Percentiles rank a stretch among this genome's conserved stretches.
These are phyloP conservation scores for Solioccasus polychromus DNA, from an alignment of 768 basidiomycete species.

Conservation along the genomic window DNA sequence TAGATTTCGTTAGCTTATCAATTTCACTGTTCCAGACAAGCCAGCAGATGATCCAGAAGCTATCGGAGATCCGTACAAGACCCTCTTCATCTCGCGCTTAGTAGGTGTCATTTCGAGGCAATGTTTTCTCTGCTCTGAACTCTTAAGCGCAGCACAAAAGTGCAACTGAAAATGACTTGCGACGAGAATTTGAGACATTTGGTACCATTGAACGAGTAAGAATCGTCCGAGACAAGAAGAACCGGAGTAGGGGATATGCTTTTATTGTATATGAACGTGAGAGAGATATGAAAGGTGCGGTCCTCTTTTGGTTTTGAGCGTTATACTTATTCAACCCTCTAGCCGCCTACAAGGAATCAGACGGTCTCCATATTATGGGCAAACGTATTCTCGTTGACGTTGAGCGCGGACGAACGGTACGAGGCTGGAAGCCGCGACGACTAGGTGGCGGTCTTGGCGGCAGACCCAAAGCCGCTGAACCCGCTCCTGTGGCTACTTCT, in stretches of 20 bases:
- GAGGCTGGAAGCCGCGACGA: slow-evolving; percentile 97
- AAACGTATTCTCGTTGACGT: slow-evolving; percentile 97
- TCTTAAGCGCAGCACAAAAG: slow-evolving; percentile 68
- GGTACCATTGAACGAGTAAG: slow-evolving; percentile 93
- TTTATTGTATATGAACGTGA: slow-evolving; percentile 98
- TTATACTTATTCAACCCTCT: slow-evolving; percentile 17
- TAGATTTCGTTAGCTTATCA: slow-evolving; percentile 3
- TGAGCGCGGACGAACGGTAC: slow-evolving; percentile 94
- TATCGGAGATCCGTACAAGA: slow-evolving; percentile 96
- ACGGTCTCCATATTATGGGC: slow-evolving; percentile 93
- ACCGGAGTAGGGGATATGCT: slow-evolving; percentile 86
- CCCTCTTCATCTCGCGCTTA: slow-evolving; percentile 91
- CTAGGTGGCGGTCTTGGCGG: slow-evolving; percentile 99
- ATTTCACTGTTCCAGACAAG: slow-evolving; percentile 60
- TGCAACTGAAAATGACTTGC: slow-evolving; percentile 87
- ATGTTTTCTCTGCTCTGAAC: slow-evolving; percentile 11
- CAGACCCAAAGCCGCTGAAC: slow-evolving; percentile 77
- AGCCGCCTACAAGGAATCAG: slow-evolving; percentile 99
- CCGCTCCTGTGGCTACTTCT: slow-evolving; percentile 27
- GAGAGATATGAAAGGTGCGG: slow-evolving; percentile 96
- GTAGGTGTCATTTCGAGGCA: slow-evolving; percentile 39
- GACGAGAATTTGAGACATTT: slow-evolving; percentile 93
- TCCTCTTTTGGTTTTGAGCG: slow-evolving; percentile 8
- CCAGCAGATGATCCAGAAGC: slow-evolving; percentile 90
- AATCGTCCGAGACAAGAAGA: slow-evolving; percentile 89